Base-by-base conservation (phyloP, 1,139 yeast species). In the Protomyces lactucae-debilis region DNA sequence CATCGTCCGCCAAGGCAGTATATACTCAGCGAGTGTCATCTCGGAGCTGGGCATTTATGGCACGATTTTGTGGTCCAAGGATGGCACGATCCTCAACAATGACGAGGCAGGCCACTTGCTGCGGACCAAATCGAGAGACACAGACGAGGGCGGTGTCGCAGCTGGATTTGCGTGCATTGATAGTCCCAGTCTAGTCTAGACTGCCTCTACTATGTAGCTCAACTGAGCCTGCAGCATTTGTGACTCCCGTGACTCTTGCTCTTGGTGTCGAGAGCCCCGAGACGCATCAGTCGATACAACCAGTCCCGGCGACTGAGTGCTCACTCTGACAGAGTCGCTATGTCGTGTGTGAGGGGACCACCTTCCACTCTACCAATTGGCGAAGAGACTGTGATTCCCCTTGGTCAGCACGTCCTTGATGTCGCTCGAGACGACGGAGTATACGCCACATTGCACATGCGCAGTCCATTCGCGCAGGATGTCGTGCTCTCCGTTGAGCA, bases 161-260 rank as follows among this genome's bases (percentile, higher is more conserved):
- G 98, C 99, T 14, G 99, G 99, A 0, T 93, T 88, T 76, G 99
- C 98, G 10, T 91, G 97, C 75, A 90, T 93, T 61, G 99, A 93
- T 75, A 52, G 57, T 14, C 57, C 57, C 18, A 21, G 43, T 28
- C 36, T 59, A 18, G n/a, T 43, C 14, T 43, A 18, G 25, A 12
- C 43, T 14, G 43, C 18, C 18, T 14, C 43, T 14, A 2, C 43
- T 9, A 5, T 14, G n/a, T 39, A 16, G 16, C 8, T 39, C 43
- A 37, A 16, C 14, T 39, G 43, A 4, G 9, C 6, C 43, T 37
- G 10, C 43, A n/a, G 14, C 43, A 37, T 37, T 37, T n/a, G 43
- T 12, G 43, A 28, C 32, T 28, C 32, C 9, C 14, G 43, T 12
- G 43, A 28, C 32, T 28, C 32, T 28, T 28, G 32, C 32, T 28